Base-by-base conservation (phyloP, 257 asterid genomes). In the Solanum chiquidenum region DNA sequence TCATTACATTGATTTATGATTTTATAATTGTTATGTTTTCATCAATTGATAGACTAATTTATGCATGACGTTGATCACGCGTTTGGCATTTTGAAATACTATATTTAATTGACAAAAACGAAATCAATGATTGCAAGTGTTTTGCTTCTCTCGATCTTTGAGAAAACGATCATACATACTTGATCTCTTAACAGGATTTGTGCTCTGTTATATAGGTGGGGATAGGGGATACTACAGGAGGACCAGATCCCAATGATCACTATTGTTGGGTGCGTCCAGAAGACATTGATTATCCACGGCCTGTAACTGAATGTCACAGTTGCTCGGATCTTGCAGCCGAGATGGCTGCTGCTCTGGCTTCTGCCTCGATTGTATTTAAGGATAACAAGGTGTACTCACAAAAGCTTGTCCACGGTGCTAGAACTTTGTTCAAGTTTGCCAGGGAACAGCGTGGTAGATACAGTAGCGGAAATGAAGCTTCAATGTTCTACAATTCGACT, bases 261-360 rank as follows among this genome's bases (percentile, higher is more conserved):
- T 93, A 94, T 83, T 97, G 99, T 86, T 97, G 99, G 99, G 93
- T 92, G 94, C 93, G 98, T 4, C 99, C 99, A 0, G 99, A 97
- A 92, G 98, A 97, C 90, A 97, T 97, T 68, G 98, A 95, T 88
- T 95, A 97, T 6, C 92, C 86, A 0, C 88, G 99, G 37, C 98
- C 98, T n/a, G 95, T 95, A 84, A 75, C 88, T 34, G 92, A 89
- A 89, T 97, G 99, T 69, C 84, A 77, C 72, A 83, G 93, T 91
- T 95, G 99, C 94, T 97, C 99, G 0, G 99, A 97, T 89, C 97
- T 97, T 86, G 93, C 98, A 38, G 95, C 98, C 6, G 99, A 97
- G 91, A 95, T 97, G 99, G 96, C 99, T 83, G 99, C 99, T 86
- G 96, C 99, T 52, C 90, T 97, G 90, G 99, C 99, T 62, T 95